Evolutionary conservation across 164 flowering plant genomes (phyloP).

Genomic region (Cinnamomum micranthum): DNA sequence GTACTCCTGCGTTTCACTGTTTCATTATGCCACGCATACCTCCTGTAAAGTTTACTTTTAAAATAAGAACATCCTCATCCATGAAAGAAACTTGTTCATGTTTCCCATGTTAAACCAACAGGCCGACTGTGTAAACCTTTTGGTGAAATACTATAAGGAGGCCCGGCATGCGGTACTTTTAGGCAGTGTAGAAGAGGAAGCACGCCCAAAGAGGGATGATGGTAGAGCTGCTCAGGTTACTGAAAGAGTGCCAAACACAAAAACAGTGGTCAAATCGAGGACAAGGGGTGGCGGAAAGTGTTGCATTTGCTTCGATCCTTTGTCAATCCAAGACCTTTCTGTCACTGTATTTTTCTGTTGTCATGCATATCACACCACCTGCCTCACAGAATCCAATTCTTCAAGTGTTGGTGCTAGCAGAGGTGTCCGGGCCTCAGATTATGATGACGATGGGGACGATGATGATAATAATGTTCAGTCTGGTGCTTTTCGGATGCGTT

Average conservation of each 20-base stretch:
- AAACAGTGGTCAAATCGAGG: slow-evolving; percentile 59
- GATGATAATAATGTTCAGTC: slow-evolving; percentile 33
- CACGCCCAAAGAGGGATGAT: slow-evolving; percentile 43
- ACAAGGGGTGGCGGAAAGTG: slow-evolving; percentile 78
- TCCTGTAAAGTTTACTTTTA: background rate
- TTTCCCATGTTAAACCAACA: slow-evolving; percentile 23
- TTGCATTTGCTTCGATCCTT: slow-evolving; percentile 94
- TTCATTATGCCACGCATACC: no score
- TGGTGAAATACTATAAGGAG: slow-evolving; percentile 89
- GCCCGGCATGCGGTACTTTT: slow-evolving; percentile 80
- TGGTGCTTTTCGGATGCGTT: slow-evolving; percentile 52
- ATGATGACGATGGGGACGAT: slow-evolving; percentile 34
- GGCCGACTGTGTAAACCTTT: slow-evolving; percentile 84
- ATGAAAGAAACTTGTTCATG: background rate
- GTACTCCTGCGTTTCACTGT: slow-evolving; percentile 29
- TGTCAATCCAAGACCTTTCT: slow-evolving; percentile 51
- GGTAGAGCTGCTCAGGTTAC: slow-evolving; percentile 25
- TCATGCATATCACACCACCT: slow-evolving; percentile 81
- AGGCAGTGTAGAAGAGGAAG: slow-evolving; percentile 65
- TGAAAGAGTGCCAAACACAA: slow-evolving; percentile 31
- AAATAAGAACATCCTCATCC: background rate
- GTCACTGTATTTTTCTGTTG: slow-evolving; percentile 85
- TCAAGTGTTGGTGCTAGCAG: slow-evolving; percentile 22
- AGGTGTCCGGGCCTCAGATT: slow-evolving; percentile 18
- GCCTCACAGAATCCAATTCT: slow-evolving; percentile 66